Conservation (phyloP, 225 moss, liverwort and hornwort species). For the Rhytidiadelphus loreus region DNA sequence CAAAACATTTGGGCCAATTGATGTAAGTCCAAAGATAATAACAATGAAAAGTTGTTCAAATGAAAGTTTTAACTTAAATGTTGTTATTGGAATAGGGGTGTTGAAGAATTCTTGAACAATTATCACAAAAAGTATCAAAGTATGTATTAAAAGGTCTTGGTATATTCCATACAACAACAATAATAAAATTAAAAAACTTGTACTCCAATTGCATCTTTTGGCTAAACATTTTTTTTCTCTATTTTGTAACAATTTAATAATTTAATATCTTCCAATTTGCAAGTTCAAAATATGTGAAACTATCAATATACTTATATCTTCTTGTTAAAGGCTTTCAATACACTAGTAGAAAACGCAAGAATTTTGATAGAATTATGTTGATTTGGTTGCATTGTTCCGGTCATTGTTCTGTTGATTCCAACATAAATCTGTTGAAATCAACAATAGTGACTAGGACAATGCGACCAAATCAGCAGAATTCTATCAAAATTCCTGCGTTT, state of each 20-base stretch:
- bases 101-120: background rate
- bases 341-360: too few species aligned
- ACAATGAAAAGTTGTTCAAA: background rate
- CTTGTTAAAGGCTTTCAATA: background rate
- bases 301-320: background rate
- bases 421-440: too few species aligned
- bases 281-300: background rate
- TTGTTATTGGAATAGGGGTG: background rate
- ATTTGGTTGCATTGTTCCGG: too few species aligned
- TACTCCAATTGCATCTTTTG: background rate
- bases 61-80: too few species aligned
- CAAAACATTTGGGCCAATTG: too few species aligned
- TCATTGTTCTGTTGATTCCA: too few species aligned
- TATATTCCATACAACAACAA: background rate
- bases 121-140: background rate
- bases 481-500: too few species aligned
- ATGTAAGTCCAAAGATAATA: background rate
- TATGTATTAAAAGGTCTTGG: accelerated
- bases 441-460: too few species aligned
- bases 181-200: background rate
- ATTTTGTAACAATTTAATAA: background rate
- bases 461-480: too few species aligned
- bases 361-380: too few species aligned
- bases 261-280: background rate
- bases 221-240: background rate